Percentiles rank a stretch among this genome's conserved stretches.
phyloP scores from a whole-genome alignment of 1,284 basidiomycete species.

The Rhodotorula glutinis region DNA sequence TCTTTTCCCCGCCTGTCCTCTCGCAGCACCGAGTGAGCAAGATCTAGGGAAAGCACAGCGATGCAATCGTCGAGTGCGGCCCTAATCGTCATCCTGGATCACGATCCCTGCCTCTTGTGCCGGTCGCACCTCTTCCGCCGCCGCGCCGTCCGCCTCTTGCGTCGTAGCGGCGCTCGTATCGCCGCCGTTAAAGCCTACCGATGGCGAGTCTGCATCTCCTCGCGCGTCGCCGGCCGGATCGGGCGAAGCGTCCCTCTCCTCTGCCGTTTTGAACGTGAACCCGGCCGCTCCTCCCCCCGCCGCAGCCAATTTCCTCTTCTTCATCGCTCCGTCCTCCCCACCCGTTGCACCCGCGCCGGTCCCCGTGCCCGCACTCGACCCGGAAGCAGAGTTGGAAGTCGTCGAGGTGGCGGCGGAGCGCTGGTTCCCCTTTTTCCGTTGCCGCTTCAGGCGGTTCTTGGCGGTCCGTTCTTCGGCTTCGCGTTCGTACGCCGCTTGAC shows the following conservation, averaged over 20 bases:
- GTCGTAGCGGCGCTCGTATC: not conserved
- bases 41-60: too few species aligned
- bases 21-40: too few species aligned
- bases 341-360: conserved; percentile 11
- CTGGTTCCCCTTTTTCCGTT: conserved; percentile 68
- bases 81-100: conserved; percentile 38
- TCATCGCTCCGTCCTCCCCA: conserved; percentile 3
- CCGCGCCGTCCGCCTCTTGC: conserved; percentile 17
- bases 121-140: conserved; percentile 11
- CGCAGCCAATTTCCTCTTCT: conserved; percentile 38
- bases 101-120: conserved; percentile 36
- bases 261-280: conserved; percentile 37
- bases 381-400: not conserved
- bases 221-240: conserved; percentile 2
- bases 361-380: not conserved
- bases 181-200: not conserved
- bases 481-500: conserved; percentile 63
- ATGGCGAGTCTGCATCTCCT: not conserved
- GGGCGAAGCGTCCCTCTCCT: conserved; percentile 19
- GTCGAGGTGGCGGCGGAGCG: not conserved
- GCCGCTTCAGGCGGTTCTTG: conserved; percentile 84
- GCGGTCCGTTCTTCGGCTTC: conserved; percentile 78
- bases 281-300: conserved; percentile 21
- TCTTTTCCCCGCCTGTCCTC: too few species aligned
- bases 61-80: too few species aligned